phyloP scores from a whole-genome alignment of 495 filamentous ascomycete species.

The Aspergillus leporis region DNA sequence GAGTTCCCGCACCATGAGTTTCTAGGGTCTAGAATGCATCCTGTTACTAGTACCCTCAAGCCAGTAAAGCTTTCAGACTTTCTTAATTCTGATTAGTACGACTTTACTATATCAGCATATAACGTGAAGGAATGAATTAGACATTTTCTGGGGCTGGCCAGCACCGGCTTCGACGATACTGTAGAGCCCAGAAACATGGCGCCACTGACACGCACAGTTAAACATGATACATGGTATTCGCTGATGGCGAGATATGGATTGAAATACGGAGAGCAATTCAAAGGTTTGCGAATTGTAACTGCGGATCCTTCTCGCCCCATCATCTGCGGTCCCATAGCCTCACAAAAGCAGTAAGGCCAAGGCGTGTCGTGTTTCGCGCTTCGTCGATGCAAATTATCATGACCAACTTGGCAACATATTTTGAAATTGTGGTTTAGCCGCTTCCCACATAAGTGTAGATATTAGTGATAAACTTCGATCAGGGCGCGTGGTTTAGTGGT shows the following conservation, averaged over 20 bases:
- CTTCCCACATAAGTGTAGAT: no score
- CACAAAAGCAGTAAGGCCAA: no score
- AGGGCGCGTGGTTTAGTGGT: slow-evolving; percentile 42
- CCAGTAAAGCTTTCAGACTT: neutral
- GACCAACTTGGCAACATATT: no score
- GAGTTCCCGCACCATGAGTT: neutral
- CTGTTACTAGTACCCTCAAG: neutral
- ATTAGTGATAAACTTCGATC: no score
- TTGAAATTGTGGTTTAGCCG: no score
- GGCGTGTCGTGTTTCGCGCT: no score
- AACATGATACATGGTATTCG: neutral
- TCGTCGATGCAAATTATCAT: no score
- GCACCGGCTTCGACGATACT: neutral
- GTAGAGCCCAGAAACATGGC: neutral
- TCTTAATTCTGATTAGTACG: neutral
- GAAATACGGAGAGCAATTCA: neutral
- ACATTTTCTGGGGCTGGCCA: neutral
- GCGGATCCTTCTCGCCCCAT: neutral
- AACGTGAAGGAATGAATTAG: neutral
- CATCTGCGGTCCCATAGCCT: no score
- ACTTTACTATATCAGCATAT: neutral
- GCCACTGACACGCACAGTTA: neutral
- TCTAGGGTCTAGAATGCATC: neutral
- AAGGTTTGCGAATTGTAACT: neutral
- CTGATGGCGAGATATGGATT: neutral